Percentiles rank a stretch among this genome's conserved stretches.
Evolutionary conservation across 176 grass and related monocot species (phyloP).

Genomic region (Oryza australiensis): DNA sequence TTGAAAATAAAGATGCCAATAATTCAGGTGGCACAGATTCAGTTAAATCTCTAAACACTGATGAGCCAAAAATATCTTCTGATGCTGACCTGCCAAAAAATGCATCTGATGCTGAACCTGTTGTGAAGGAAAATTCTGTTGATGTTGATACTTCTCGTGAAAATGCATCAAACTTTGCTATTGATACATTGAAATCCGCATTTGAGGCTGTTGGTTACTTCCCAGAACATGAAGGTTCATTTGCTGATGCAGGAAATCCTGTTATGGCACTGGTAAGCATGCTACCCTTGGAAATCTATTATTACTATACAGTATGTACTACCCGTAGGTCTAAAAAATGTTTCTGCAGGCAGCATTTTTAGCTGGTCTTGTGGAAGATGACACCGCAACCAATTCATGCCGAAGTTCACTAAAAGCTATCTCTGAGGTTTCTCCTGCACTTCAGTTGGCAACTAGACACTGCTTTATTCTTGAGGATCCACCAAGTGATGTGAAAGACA

Average conservation of each 20-base stretch:
- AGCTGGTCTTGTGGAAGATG: conserved; percentile 67
- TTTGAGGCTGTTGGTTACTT: conserved; percentile 77
- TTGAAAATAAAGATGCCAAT: conserved; percentile 55
- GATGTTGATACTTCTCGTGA: conserved; percentile 56
- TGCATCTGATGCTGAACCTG: conserved; percentile 51
- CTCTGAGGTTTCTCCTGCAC: conserved; percentile 71
- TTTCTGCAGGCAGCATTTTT: conserved; percentile 87
- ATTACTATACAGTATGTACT: conserved; percentile 17
- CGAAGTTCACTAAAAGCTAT: conserved; percentile 90
- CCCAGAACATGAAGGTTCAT: conserved; percentile 71
- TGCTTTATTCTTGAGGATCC: conserved; percentile 95
- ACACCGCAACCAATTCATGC: conserved; percentile 58
- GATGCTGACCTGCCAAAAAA: conserved; percentile 42
- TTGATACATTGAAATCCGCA: conserved; percentile 82
- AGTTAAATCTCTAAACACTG: conserved; percentile 29
- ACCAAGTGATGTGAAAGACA: conserved; percentile 62
- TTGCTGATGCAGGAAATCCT: conserved; percentile 90
- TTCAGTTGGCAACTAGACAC: conserved; percentile 92
- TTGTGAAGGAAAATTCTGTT: conserved; percentile 35
- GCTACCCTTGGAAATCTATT: neutral
- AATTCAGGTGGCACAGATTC: conserved; percentile 49
- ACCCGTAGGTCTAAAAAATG: conserved; percentile 28
- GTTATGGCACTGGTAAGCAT: conserved; percentile 90
- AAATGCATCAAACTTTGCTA: conserved; percentile 54
- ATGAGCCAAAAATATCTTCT: conserved; percentile 49